Conservation (phyloP, 768 basidiomycete genomes). For the Phylloporus sp. region DNA sequence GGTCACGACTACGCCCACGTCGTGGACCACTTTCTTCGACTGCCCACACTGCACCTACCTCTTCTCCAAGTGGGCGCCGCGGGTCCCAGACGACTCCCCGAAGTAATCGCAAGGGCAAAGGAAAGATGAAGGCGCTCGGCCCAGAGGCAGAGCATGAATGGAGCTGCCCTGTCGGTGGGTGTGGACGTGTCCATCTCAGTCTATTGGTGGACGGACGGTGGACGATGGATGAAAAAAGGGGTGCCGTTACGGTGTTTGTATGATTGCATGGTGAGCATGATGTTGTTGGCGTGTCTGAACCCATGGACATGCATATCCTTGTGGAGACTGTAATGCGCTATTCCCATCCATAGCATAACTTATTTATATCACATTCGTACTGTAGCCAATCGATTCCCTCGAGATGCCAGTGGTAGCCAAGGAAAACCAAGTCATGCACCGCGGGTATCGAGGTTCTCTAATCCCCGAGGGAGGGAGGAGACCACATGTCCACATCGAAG, state of each 20-base stretch:
- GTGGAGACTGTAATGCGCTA: background rate
- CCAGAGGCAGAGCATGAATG: slow-evolving; percentile 52
- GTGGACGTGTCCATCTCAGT: slow-evolving; percentile 50
- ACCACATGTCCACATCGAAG: slow-evolving; percentile 19
- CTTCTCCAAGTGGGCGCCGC: slow-evolving; percentile 8
- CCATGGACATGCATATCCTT: slow-evolving; percentile 3
- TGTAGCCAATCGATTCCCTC: slow-evolving; percentile 9
- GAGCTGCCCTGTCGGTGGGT: slow-evolving; percentile 60
- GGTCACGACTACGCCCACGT: slow-evolving; percentile 55
- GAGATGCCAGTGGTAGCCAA: no score
- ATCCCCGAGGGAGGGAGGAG: slow-evolving; percentile 6
- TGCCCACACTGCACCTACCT: slow-evolving; percentile 2
- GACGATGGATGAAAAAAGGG: slow-evolving; percentile 48
- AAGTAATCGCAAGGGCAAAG: slow-evolving; percentile 29
- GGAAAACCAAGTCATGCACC: background rate
- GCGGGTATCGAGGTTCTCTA: slow-evolving; percentile 2
- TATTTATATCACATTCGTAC: slow-evolving; percentile 12
- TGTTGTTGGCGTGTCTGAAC: slow-evolving; percentile 15
- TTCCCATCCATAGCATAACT: slow-evolving; percentile 11
- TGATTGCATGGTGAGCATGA: slow-evolving; percentile 20
- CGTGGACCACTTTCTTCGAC: slow-evolving; percentile 11
- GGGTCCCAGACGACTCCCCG: slow-evolving; percentile 2
- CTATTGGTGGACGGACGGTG: slow-evolving; percentile 55
- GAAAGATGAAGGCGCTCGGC: slow-evolving; percentile 32
- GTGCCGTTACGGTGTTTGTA: slow-evolving; percentile 37